Evolutionary conservation across 441 rosid species (phyloP), one percentile per base, ranked within the genome.

Genomic region (Hypseocharis bilobata): DNA sequence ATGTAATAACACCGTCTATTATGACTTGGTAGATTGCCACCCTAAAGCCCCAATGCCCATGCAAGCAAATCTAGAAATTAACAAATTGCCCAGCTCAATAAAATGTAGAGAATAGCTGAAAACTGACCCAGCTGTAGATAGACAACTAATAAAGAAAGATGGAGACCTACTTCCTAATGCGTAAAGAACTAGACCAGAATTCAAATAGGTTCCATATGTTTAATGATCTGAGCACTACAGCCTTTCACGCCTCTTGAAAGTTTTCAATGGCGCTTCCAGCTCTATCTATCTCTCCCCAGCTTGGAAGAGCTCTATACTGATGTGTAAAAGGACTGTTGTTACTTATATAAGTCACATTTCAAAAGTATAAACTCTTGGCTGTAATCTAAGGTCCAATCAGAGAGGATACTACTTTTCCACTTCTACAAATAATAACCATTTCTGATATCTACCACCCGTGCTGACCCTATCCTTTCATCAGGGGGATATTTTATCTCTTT

Each of bases 181-280:
- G 17, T 49, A 6, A 49, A 3, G 4, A 45, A 49, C 55, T 20
- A 49, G 7, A 49, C 25, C 26, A 49, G 23, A 49, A 5, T 49
- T 49, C 26, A 55, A 38, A 7, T 55, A 13, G 49, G 13, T 17
- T 55, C 59, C 32, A 55, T 55, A 55, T 55, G 16, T 26, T 55
- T 19, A 4, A n/a, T 55, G 16, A 26, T 55, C 25, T 25, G 17
- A 55, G 25, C 26, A 11, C 59, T 55, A 51, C 3, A 13, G n/a
- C n/a, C n/a, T n/a, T n/a, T n/a, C n/a, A n/a, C n/a, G 27, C 26
- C 5, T 52, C 49, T 44, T 44, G 16, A 23, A 52, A 52, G 1
- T 25, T 55, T 55, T 55, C 30, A 56, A 56, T 17, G 30, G 60
- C 27, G 16, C 17, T 55, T 55, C 34, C 60, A 25, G 26, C 60